phyloP scores from a whole-genome alignment of 345 rosid genomes.

The Murraya koenigii region DNA sequence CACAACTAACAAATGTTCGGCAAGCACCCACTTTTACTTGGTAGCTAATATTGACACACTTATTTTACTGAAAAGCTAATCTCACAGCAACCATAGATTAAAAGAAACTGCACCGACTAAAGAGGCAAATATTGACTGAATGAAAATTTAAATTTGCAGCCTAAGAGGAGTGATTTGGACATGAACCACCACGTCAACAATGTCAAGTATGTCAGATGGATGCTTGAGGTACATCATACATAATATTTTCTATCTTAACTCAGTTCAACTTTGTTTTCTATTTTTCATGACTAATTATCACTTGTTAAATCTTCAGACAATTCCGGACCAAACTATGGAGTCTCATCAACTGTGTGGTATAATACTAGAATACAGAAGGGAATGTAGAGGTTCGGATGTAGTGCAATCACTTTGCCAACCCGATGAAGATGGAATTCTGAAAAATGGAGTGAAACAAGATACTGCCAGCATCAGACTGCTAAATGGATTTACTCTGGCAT shows the following conservation, averaged over 20 bases:
- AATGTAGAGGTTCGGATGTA: conserved; percentile 53
- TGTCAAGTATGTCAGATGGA: conserved; percentile 71
- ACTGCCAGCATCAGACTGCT: conserved; percentile 16
- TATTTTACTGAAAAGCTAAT: background rate
- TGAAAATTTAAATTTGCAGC: conserved; percentile 27
- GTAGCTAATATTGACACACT: background rate
- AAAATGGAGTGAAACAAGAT: conserved; percentile 16
- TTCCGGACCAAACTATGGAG: conserved; percentile 52
- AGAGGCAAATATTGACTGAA: conserved; percentile 1
- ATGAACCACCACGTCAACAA: conserved; percentile 80
- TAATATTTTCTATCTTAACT: background rate
- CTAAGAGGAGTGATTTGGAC: conserved; percentile 59
- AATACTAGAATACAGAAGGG: conserved; percentile 50
- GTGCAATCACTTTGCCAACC: conserved; percentile 63
- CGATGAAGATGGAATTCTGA: conserved; percentile 40
- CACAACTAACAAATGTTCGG: background rate
- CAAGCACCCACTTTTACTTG: background rate
- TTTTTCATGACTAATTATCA: background rate
- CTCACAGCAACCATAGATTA: background rate
- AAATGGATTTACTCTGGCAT: conserved; percentile 37
- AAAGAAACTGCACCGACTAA: background rate
- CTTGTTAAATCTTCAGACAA: conserved; percentile 32
- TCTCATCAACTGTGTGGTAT: conserved; percentile 44
- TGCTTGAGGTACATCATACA: conserved; percentile 53
- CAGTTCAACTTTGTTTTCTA: background rate